These are phyloP conservation scores for Dipteronia sinensis DNA, from an alignment of 345 rosid genomes.

Conservation along the genomic window DNA sequence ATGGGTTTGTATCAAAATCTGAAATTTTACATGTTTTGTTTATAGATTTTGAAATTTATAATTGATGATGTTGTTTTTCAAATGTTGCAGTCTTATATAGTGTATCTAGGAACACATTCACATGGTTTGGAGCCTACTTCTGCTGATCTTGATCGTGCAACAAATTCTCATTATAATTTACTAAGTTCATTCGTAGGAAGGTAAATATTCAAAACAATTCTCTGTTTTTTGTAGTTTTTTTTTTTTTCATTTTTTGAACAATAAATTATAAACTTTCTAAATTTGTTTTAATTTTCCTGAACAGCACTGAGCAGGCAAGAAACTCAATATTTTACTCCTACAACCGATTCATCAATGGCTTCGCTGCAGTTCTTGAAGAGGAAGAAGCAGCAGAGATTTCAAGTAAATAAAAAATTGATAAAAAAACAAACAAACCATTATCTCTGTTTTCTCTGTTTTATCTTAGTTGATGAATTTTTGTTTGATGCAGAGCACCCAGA, in stretches of 20 bases:
- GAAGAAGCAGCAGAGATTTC: constrained; percentile 32
- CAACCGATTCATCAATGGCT: constrained; percentile 37
- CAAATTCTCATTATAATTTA: constrained; percentile 28
- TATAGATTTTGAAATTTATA: not conserved
- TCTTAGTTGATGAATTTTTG: not conserved
- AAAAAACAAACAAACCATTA: not conserved
- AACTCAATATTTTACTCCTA: constrained; percentile 34
- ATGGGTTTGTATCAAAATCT: not conserved
- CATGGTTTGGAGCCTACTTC: not conserved
- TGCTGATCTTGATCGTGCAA: constrained; percentile 12
- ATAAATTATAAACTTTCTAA: not conserved
- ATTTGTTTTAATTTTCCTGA: not conserved
- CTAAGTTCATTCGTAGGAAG: constrained; percentile 45
- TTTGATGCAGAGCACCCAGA: constrained; percentile 51
- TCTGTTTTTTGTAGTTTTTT: not conserved
- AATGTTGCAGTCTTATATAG: constrained; percentile 30
- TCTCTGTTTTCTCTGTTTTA: not conserved
- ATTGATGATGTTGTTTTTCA: not conserved
- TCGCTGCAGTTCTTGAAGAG: constrained; percentile 37
- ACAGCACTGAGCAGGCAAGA: constrained; percentile 23
- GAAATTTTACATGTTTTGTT: not conserved
- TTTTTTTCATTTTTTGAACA: not conserved
- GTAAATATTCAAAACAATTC: constrained; percentile 12
- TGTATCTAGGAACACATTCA: constrained; percentile 33
- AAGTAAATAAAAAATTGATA: constrained; percentile 8